Percentiles rank a stretch among this genome's conserved stretches.
Conservation (phyloP, 2,329 filamentous ascomycete species). For the Bipolaris bicolor region DNA sequence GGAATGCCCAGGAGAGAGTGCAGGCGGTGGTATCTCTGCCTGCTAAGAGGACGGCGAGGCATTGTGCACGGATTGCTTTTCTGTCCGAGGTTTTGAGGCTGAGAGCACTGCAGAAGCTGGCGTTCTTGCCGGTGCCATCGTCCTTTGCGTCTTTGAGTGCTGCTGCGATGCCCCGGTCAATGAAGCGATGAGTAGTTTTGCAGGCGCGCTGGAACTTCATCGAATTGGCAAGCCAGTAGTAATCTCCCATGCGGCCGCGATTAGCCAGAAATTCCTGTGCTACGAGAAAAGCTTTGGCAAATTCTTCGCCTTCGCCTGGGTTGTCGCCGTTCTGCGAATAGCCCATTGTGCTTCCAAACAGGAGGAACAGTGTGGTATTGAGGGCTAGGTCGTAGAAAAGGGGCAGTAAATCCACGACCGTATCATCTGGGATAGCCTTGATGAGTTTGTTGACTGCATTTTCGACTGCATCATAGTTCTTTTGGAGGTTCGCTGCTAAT, state of each 20-base stretch:
- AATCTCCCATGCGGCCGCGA: constrained; percentile 28
- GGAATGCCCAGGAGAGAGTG: constrained; percentile 75
- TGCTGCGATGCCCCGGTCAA: constrained; percentile 28
- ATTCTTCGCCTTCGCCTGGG: constrained; percentile 13
- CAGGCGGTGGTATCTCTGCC: constrained; percentile 87
- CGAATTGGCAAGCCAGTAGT: constrained; percentile 39
- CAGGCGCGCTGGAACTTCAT: constrained; percentile 17
- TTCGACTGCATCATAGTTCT: constrained; percentile 8
- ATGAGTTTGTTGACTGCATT: background rate
- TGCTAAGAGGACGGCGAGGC: constrained; percentile 80
- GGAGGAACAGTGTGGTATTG: constrained; percentile 42
- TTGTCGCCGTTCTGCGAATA: constrained; percentile 19
- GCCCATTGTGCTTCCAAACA: constrained; percentile 43
- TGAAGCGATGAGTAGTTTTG: constrained; percentile 10
- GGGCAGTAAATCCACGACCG: constrained; percentile 41
- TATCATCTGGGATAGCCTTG: background rate
- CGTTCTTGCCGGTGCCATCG: constrained; percentile 8
- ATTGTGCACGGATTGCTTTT: constrained; percentile 77
- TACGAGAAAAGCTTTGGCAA: constrained; percentile 27
- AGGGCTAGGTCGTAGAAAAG: constrained; percentile 49
- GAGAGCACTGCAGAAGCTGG: constrained; percentile 83
- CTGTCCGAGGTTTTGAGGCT: constrained; percentile 72
- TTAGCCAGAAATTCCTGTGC: constrained; percentile 18
- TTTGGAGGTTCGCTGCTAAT: constrained; percentile 41
- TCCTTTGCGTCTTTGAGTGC: constrained; percentile 24